Base-by-base conservation (phyloP, 305 asterid genomes). In the Coffea humblotiana region DNA sequence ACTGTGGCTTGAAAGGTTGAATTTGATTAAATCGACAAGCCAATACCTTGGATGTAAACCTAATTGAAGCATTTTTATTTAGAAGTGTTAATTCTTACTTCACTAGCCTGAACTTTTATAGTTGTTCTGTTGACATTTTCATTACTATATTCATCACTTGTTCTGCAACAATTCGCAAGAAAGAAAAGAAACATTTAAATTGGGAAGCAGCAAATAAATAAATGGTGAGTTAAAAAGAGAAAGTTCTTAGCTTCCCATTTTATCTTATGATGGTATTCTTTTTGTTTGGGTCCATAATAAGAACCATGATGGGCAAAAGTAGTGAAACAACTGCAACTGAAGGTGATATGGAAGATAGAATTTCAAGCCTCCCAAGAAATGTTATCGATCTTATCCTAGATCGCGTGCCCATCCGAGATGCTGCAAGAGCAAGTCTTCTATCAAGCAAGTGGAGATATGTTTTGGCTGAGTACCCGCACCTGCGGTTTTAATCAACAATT, bases 381-480 rank as follows among this genome's bases (percentile, higher is more conserved):
- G 79, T 76, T n/a, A 1, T 61, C 7, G 71, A 64, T 63, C 14
- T 7, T 27, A 79, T 86, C 25, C 70, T 82, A 16, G 72, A 69
- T 25, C 3, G 16, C 52, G 69, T 86, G 75, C 77, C 87, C 6
- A 54, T 75, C 18, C 87, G 81, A 15, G 84, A 83, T 29, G 83
- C 83, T 7, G 86, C 76, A 15, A 83, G 85, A 67, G 78, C 86
- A 43, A 80, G 88, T 56, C 67, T 85, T 51, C 75, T 87, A 45
- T 85, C 88, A 0, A 85, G 81, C 29, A 76, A 85, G 15, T 85
- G 88, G 89, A 74, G 84, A 43, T 27, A 86, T 78, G 64, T 80
- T 40, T 84, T 84, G 87, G 51, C 76, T 70, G 67, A 75, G 10
- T 56, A 56, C 7, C 63, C 25, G 3, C 63, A 77, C 35, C 86